Evolutionary conservation across 1,284 basidiomycete genomes (phyloP).

Genomic region (Cutaneotrichosporon daszewskae): DNA sequence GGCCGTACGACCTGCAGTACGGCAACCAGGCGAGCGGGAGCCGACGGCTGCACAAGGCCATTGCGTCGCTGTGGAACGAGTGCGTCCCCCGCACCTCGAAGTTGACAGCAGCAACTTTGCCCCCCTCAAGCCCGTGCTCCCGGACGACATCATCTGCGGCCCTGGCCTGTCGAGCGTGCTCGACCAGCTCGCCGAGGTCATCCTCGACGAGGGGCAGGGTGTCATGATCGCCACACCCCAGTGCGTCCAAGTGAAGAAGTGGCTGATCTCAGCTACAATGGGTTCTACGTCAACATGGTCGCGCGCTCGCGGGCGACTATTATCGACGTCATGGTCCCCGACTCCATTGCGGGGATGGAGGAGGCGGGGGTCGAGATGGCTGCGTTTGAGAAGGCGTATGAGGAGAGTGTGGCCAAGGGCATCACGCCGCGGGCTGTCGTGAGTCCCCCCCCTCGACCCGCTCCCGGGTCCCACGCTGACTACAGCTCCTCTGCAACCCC

Average conservation of each 20-base stretch:
- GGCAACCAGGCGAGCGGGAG: slow-evolving; percentile 11
- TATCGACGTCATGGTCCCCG: slow-evolving; percentile 9
- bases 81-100: slow-evolving; percentile 1
- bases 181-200: slow-evolving; percentile 32
- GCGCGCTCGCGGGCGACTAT: slow-evolving; percentile 3
- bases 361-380: slow-evolving; percentile 3
- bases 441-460: slow-evolving; percentile 9
- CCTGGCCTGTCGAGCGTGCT: slow-evolving; percentile 29
- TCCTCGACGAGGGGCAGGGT: slow-evolving; percentile 33
- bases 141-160: slow-evolving; percentile 27
- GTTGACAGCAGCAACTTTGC: slow-evolving; percentile 15
- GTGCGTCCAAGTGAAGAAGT: slow-evolving; percentile 1
- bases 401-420: slow-evolving; percentile 21
- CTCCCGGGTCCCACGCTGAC: slow-evolving; percentile 1
- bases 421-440: slow-evolving; percentile 33
- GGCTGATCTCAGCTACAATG: slow-evolving; percentile 25
- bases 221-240: slow-evolving; percentile 34
- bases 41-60: slow-evolving; percentile 10
- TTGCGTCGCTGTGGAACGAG: slow-evolving; percentile 18
- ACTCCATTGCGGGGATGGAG: slow-evolving; percentile 1
- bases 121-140: slow-evolving; percentile 22
- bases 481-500: slow-evolving; percentile 46
- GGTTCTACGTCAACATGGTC: slow-evolving; percentile 28
- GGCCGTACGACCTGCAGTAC: slow-evolving; percentile 11
- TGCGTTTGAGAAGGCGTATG: slow-evolving; percentile 19